These are phyloP conservation scores for Turnera subulata DNA, from an alignment of 345 rosid genomes.

Conservation along the genomic window DNA sequence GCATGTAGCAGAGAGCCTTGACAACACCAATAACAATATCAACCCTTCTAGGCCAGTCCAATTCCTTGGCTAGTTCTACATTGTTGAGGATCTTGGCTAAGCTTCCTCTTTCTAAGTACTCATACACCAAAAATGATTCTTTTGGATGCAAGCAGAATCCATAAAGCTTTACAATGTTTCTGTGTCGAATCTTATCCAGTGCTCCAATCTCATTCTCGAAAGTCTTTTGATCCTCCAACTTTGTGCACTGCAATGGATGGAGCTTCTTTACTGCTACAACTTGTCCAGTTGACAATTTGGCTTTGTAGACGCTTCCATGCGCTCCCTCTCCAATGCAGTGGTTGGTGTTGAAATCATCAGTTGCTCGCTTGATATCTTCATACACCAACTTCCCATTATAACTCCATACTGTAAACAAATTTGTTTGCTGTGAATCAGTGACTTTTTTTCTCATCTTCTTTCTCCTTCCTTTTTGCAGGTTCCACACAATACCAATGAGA, in stretches of 20 bases:
- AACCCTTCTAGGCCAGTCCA: slow-evolving; percentile 13
- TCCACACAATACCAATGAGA: neutral
- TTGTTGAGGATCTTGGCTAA: slow-evolving; percentile 8
- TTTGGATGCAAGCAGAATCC: slow-evolving; percentile 10
- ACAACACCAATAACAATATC: slow-evolving; percentile 10
- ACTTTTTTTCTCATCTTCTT: neutral
- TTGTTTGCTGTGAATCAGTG: neutral
- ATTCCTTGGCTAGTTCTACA: slow-evolving; percentile 1
- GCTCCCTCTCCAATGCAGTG: slow-evolving; percentile 15
- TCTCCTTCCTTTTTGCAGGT: neutral
- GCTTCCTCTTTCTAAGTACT: slow-evolving; percentile 19
- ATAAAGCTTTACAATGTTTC: slow-evolving; percentile 20
- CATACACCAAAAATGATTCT: slow-evolving; percentile 11
- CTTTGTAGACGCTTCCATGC: slow-evolving; percentile 13
- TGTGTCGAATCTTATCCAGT: slow-evolving; percentile 7
- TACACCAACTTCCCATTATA: slow-evolving; percentile 12
- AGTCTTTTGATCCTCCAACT: neutral
- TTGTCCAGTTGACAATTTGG: slow-evolving; percentile 12
- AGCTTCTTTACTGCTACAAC: slow-evolving; percentile 18
- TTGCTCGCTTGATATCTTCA: slow-evolving; percentile 3
- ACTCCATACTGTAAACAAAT: slow-evolving; percentile 8
- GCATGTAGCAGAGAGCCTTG: slow-evolving; percentile 19
- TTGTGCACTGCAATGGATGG: slow-evolving; percentile 2
- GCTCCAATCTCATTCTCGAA: slow-evolving; percentile 9
- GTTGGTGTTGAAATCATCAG: slow-evolving; percentile 13